Percentiles rank a stretch among this genome's conserved stretches.
Conservation (phyloP, 1,139 yeast species). For the Yueomyces sp. region DNA sequence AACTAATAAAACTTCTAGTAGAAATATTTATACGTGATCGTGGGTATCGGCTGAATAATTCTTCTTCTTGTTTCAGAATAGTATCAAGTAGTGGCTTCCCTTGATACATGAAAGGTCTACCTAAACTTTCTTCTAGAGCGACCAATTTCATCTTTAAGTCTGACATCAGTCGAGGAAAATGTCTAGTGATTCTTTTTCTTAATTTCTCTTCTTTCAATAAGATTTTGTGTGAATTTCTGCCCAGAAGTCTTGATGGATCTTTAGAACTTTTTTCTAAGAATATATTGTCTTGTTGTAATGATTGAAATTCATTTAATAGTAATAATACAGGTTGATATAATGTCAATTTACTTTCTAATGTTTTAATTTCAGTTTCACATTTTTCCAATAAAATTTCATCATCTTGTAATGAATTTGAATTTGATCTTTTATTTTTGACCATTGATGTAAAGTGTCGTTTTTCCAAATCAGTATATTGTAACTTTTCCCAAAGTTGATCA, state of each 20-base stretch:
- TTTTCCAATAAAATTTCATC: slow-evolving; percentile 32
- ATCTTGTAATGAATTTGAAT: slow-evolving; percentile 37
- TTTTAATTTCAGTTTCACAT: slow-evolving; percentile 52
- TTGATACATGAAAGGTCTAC: slow-evolving; percentile 31
- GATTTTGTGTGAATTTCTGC: slow-evolving; percentile 69
- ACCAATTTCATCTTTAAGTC: slow-evolving; percentile 37
- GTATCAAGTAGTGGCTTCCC: slow-evolving; percentile 38
- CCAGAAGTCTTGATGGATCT: slow-evolving; percentile 67
- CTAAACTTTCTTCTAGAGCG: slow-evolving; percentile 32
- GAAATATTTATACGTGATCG: slow-evolving; percentile 18
- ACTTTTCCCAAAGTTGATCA: slow-evolving; percentile 44
- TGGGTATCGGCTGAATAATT: slow-evolving; percentile 22
- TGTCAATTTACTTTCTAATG: slow-evolving; percentile 38
- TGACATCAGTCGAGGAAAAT: slow-evolving; percentile 50
- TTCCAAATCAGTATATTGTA: slow-evolving; percentile 43
- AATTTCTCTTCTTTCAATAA: slow-evolving; percentile 68
- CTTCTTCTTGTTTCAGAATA: slow-evolving; percentile 32
- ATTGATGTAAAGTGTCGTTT: slow-evolving; percentile 23
- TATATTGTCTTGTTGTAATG: slow-evolving; percentile 45
- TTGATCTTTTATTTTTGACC: slow-evolving; percentile 3
- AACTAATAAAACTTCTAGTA: slow-evolving; percentile 1
- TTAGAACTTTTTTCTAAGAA: slow-evolving; percentile 58
- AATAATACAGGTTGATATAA: slow-evolving; percentile 43
- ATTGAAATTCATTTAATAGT: slow-evolving; percentile 41
- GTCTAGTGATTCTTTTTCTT: slow-evolving; percentile 52